These are phyloP conservation scores for Citrus unshiu DNA, from an alignment of 345 rosid species.

Conservation along the genomic window DNA sequence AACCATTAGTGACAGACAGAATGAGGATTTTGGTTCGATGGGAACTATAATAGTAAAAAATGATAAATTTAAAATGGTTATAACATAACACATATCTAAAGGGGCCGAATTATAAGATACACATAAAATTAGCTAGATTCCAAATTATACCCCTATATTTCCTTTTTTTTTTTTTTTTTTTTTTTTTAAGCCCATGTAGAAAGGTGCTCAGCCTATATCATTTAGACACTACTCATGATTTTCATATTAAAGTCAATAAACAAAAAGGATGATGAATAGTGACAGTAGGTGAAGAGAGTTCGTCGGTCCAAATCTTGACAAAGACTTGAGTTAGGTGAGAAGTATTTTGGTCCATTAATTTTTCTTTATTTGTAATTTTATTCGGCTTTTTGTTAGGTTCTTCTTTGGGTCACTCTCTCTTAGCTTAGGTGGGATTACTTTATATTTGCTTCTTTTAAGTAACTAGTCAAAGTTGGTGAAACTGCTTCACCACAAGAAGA, in stretches of 20 bases:
- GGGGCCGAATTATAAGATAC: too few species aligned
- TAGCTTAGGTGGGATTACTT: background rate
- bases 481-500: background rate
- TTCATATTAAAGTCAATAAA: background rate
- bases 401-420: background rate
- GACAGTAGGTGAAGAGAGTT: background rate
- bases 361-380: background rate
- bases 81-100: too few species aligned
- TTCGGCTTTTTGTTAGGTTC: background rate
- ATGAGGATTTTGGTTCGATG: too few species aligned
- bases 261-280: too few species aligned
- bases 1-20: too few species aligned
- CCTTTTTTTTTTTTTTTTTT: rapidly evolving
- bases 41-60: too few species aligned
- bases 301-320: background rate
- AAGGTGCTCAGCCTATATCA: too few species aligned
- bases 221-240: too few species aligned
- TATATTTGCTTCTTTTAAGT: background rate
- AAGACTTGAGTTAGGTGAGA: constrained; percentile 26
- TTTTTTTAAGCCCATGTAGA: too few species aligned
- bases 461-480: background rate
- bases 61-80: too few species aligned
- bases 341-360: constrained; percentile 3
- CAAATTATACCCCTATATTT: background rate
- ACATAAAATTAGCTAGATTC: too few species aligned